Conservation (phyloP, 345 rosid species). For the Hypericum androsaemum region DNA sequence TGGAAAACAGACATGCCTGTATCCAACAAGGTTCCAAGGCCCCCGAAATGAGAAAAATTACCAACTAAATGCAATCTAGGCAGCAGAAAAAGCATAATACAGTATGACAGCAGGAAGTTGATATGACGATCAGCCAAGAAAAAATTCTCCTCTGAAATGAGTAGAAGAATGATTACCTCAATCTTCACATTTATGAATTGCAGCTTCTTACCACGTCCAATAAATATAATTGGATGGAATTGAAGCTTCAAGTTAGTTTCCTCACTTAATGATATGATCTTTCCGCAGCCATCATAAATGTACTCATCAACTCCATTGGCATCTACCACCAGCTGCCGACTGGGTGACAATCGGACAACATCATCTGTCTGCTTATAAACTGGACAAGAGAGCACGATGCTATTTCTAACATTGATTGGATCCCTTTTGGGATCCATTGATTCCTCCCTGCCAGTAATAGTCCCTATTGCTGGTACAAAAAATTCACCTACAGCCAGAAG, state of each 20-base stretch:
- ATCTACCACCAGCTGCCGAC: conserved; percentile 76
- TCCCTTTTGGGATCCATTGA: conserved; percentile 85
- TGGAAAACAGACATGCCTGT: too few species aligned
- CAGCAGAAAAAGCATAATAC: too few species aligned
- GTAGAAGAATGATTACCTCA: conserved; percentile 42
- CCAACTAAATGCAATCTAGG: too few species aligned
- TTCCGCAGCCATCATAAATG: conserved; percentile 88
- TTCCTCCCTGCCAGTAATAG: conserved; percentile 90
- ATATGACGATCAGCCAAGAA: not conserved
- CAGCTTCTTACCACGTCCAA: conserved; percentile 91
- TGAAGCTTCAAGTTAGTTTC: conserved; percentile 42
- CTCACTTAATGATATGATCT: conserved; percentile 48
- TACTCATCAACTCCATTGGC: conserved; percentile 68
- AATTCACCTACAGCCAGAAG: conserved; percentile 89
- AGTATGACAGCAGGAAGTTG: too few species aligned
- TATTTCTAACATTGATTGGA: conserved; percentile 58
- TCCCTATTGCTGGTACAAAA: conserved; percentile 85
- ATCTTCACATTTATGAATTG: conserved; percentile 78
- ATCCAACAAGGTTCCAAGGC: not conserved
- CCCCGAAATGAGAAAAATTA: not conserved
- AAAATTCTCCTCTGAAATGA: not conserved
- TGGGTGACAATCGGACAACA: conserved; percentile 69
- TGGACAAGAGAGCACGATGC: conserved; percentile 61
- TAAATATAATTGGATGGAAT: conserved; percentile 62
- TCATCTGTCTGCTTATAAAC: conserved; percentile 70